These are phyloP conservation scores for Fusarium sp. DNA, from an alignment of 2,329 filamentous ascomycete genomes.

Conservation along the genomic window DNA sequence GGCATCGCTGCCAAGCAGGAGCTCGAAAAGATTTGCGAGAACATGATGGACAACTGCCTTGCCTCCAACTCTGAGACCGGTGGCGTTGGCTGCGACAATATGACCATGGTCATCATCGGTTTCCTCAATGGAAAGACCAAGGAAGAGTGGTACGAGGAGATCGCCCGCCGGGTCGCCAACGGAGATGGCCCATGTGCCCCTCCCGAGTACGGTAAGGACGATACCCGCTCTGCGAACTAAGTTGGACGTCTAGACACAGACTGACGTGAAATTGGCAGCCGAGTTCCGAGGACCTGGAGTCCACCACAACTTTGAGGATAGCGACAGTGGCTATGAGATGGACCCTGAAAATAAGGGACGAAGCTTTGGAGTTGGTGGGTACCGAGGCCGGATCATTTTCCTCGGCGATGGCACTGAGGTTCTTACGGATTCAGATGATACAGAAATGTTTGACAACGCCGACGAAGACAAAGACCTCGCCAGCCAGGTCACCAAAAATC, in stretches of 20 bases:
- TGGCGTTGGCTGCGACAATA: slow-evolving; percentile 98
- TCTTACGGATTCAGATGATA: slow-evolving; percentile 86
- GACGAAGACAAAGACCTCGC: slow-evolving; percentile 88
- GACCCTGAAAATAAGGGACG: slow-evolving; percentile 72
- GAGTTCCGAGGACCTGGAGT: slow-evolving; percentile 86
- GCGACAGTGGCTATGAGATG: slow-evolving; percentile 79
- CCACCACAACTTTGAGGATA: slow-evolving; percentile 85
- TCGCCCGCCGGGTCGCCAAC: slow-evolving; percentile 91
- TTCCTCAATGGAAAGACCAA: slow-evolving; percentile 91
- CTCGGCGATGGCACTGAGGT: slow-evolving; percentile 95
- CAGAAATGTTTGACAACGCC: slow-evolving; percentile 89
- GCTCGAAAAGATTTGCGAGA: slow-evolving; percentile 94
- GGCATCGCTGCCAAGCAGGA: slow-evolving; percentile 97
- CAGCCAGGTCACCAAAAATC: slow-evolving; percentile 78
- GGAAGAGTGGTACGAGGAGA: slow-evolving; percentile 98
- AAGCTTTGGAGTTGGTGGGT: slow-evolving; percentile 73
- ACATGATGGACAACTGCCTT: slow-evolving; percentile 99
- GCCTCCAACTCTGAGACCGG: slow-evolving; percentile 98
- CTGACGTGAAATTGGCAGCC: slow-evolving; percentile 59
- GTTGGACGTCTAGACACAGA: not conserved
- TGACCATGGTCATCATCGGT: slow-evolving; percentile 95
- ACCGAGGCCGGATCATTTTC: slow-evolving; percentile 89
- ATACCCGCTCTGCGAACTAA: slow-evolving; percentile 47
- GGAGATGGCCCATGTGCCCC: slow-evolving; percentile 98
- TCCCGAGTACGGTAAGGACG: slow-evolving; percentile 96